Base-by-base conservation (phyloP, 108 stramenopile genomes). In the Nitzschia inconspicua region DNA sequence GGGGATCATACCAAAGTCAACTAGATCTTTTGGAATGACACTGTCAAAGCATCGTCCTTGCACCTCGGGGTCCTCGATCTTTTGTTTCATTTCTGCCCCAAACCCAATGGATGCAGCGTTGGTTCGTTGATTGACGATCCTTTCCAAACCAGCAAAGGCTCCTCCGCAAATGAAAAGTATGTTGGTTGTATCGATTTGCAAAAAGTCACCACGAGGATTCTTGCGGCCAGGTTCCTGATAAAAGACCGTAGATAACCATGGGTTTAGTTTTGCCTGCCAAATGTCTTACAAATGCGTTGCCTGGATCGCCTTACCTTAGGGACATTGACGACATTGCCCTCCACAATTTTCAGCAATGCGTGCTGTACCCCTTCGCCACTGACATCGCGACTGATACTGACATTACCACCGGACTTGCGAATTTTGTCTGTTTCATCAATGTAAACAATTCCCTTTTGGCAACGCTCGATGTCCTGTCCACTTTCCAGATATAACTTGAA, bases 321-420 rank as follows among this genome's bases (percentile, higher is more conserved):
- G 36, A 98, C 98, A 77, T 96, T 98, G 14, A 97, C 90, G 3
- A 96, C 84, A 61, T 93, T 95, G n/a, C 98, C 98, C 75, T 98
- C 98, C 1, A 98, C 94, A 77, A 98, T 96, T 79, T 98, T 98
- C 32, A 98, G 77, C 22, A 98, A 77, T 2, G 98, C 98, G 73
- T 98, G 98, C 74, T 98, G 98, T n/a, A 98, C 96, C 25, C 96
- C 98, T 73, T 97, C 97, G 3, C 95, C 95, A 49, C 85, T 88
- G 10, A 95, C 93, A 65, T 95, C 94, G n/a, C 96, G 86, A 53
- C 94, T 98, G 42, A 97, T 96, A 64, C 91, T 91, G 13, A 94
- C 78, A 72, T 95, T 96, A 36, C 89, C 95, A n/a, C 88, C 83
- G 41, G 85, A 87, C 62, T 92, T 88, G 30, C 92, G 77, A 52